A percentile compares a stretch with the other conserved stretches of the same genome.
Evolutionary conservation across 169 alveolate genomes (phyloP).

Genomic region (Cryptosporidium sp.): DNA sequence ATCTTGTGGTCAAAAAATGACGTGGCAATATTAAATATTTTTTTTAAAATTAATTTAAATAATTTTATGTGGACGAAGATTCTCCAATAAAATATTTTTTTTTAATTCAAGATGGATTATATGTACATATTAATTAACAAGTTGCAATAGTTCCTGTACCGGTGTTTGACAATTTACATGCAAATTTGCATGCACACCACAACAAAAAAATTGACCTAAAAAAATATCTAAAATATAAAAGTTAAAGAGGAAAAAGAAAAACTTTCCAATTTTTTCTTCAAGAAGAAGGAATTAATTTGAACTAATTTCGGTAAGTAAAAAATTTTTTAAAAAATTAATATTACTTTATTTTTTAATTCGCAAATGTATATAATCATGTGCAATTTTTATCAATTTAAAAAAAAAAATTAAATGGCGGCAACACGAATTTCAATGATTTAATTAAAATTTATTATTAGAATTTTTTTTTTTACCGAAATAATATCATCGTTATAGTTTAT

Average conservation of each 20-base stretch:
- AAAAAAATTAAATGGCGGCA: slow-evolving; percentile 9
- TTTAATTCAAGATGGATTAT: not conserved
- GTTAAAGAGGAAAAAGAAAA: too few species aligned
- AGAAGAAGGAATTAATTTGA: not conserved
- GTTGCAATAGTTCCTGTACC: not conserved
- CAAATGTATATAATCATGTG: not conserved
- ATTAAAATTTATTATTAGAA: not conserved
- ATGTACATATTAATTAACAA: not conserved
- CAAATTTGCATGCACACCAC: too few species aligned
- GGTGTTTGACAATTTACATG: not conserved
- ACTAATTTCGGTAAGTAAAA: not conserved
- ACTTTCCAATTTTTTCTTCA: too few species aligned
- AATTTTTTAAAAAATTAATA: not conserved
- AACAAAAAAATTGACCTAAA: too few species aligned
- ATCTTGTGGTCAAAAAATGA: slow-evolving; percentile 55
- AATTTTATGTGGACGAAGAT: slow-evolving; percentile 36
- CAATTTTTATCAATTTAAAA: not conserved
- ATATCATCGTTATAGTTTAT: not conserved
- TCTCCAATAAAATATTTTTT: not conserved
- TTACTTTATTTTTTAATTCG: too few species aligned
- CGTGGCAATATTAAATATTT: slow-evolving; percentile 24
- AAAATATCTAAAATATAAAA: too few species aligned
- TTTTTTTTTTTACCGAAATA: not conserved
- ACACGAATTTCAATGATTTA: not conserved
- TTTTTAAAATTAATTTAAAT: not conserved